Evolutionary conservation across 768 basidiomycete genomes (phyloP).

Genomic region (Naganishia kalamii): DNA sequence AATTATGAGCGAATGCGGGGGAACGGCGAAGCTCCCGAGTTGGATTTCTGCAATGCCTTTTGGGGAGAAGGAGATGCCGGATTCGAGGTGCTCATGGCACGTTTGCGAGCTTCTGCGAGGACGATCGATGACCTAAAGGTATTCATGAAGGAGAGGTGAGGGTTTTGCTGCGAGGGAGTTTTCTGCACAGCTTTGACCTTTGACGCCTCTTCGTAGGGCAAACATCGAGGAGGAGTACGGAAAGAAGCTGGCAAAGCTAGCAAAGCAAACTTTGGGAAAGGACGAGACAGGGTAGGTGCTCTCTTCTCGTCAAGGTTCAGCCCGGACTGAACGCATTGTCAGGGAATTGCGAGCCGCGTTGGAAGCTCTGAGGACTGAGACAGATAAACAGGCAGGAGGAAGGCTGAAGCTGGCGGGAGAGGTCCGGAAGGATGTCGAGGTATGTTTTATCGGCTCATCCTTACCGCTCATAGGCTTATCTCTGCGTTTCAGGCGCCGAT

Average conservation of each 20-base stretch:
- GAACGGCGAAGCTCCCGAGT: constrained; percentile 23
- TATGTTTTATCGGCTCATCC: constrained; percentile 49
- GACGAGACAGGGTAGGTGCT: constrained; percentile 85
- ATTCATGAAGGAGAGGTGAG: constrained; percentile 92
- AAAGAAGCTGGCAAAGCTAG: constrained; percentile 69
- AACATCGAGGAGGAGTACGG: constrained; percentile 93
- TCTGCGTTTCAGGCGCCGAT: not conserved
- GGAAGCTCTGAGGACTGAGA: constrained; percentile 72
- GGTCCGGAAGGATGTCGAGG: constrained; percentile 68
- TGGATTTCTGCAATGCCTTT: constrained; percentile 95
- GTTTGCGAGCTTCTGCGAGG: constrained; percentile 72
- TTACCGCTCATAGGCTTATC: not conserved
- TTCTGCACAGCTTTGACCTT: not conserved
- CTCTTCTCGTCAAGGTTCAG: not conserved
- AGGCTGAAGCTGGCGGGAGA: constrained; percentile 70
- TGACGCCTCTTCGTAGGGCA: constrained; percentile 54
- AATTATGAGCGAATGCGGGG: constrained; percentile 15
- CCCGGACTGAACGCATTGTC: constrained; percentile 11
- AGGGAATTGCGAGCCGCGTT: constrained; percentile 77
- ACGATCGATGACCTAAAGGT: constrained; percentile 80
- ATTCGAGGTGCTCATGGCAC: constrained; percentile 80
- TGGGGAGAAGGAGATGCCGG: constrained; percentile 85
- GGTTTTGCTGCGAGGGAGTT: not conserved
- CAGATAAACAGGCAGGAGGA: constrained; percentile 68
- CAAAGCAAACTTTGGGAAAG: constrained; percentile 67